Base-by-base conservation (phyloP, 768 basidiomycete species). In the Tylopilus sp. region DNA sequence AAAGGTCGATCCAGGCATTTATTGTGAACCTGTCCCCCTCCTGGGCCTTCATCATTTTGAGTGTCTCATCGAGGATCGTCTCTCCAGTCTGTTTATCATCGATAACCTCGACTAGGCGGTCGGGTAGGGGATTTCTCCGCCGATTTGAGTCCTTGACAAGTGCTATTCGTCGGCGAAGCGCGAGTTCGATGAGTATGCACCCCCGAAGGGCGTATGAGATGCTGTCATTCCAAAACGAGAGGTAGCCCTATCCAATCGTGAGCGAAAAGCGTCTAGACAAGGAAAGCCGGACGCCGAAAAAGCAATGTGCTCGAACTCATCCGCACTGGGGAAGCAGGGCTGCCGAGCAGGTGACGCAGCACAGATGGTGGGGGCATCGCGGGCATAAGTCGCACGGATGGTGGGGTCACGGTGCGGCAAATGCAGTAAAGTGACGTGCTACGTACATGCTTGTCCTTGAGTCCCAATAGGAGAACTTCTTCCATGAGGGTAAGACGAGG, bases 151-250 rank as follows among this genome's bases (percentile, higher is more conserved):
- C 95, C 59, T 81, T 80, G 46, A 93, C 87, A 53, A 98, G 81
- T 3, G 91, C 93, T 70, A 99, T 97, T 35, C 97, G 81, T 51
- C 93, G 79, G 38, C 95, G 83, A n/a, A 99, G 81, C 1, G 95
- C 95, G 53, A 99, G 86, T 68, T 99, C 95, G 49, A 98, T 87
- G 55, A 99, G 81, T 62, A 99, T 98, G 69, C 95, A 98, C 5
- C 97, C 97, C n/a, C 97, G 84, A 2, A 99, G 80, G 13, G 95
- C 95, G 71, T 99, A 99, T 0, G 94, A 97, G 59, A 99, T 99
- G 72, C 98, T 98, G 77, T 99, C 95, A 73, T 98, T 98, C 95
- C 95, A 98, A 68, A 98, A 98, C 1, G 93, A 95, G 35, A 98
- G 82, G 70, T 98, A 97, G 31, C 95, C 95, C 82, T 86, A 59